Evolutionary conservation across 2,329 filamentous ascomycete species (phyloP), one percentile per base, ranked within the genome.

Genomic region (Hypoxylon sp.): DNA sequence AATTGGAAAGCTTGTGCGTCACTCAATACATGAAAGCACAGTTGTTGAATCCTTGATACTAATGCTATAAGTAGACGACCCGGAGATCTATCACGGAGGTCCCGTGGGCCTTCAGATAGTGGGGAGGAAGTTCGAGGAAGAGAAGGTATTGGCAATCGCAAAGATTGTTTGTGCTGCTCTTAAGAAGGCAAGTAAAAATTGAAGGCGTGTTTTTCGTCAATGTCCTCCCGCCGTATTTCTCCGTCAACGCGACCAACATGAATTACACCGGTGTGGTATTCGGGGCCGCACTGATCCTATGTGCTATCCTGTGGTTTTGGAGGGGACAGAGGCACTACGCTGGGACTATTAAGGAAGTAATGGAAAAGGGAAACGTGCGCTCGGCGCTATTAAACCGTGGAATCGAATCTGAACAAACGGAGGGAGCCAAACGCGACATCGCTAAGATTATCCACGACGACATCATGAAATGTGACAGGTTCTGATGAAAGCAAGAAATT

Each of bases 1-100:
- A 79, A 80, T n/a, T 80, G 81, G 70, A 75, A 79, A 55, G 76
- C 80, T 24, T 87, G 83, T 86, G 70, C 77, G 83, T 76, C 1
- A n/a, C 26, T 51, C 6, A 15, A 51, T 32, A 22, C 28, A 34
- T 2, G 6, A 19, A 28, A n/a, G 6, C 11, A 28, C 13, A 7
- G 4, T 24, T 30, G 8, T n/a, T 43, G n/a, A 30, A 62, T 59
- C 6, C 37, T 26, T n/a, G 3, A 30, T 10, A 10, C 28, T 30
- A 6, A 30, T 10, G 28, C 28, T 6, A 30, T 10, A 30, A 2
- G 26, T 54, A 82, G 81, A 85, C 69, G 81, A 85, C 65, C 76
- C 81, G 0, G 79, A 82, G 26, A 71, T 79, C 0, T 85, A 81
- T 56, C 71, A 85, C 59, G 81, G 80, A 1, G 80, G 79, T 1